These are phyloP conservation scores for Colletotrichum sp. DNA, from an alignment of 2,329 filamentous ascomycete species.

Conservation along the genomic window DNA sequence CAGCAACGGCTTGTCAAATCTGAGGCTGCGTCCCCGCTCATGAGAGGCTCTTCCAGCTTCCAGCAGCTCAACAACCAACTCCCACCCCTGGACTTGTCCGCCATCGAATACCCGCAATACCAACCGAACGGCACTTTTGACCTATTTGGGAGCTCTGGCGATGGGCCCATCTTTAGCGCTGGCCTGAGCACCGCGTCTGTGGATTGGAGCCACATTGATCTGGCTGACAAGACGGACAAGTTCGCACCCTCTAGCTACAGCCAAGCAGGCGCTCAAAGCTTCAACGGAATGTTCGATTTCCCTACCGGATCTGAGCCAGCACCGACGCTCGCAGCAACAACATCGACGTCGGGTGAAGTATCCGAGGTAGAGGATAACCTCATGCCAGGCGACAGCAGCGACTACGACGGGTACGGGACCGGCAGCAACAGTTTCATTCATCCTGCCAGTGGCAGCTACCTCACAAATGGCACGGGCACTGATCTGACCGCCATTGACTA, in stretches of 20 bases:
- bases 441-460: constrained; percentile 6
- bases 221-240: constrained; percentile 47
- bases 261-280: constrained; percentile 55
- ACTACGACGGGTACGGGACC: constrained; percentile 52
- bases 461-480: constrained; percentile 47
- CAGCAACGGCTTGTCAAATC: constrained; percentile 63
- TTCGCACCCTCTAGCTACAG: constrained; percentile 61
- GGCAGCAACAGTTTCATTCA: constrained; percentile 45
- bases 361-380: constrained; percentile 69
- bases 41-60: constrained; percentile 53
- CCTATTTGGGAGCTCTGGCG: constrained; percentile 54
- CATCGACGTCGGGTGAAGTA: constrained; percentile 70
- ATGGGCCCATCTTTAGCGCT: constrained; percentile 66
- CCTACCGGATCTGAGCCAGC: constrained; percentile 58
- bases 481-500: constrained; percentile 57
- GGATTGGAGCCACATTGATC: constrained; percentile 52
- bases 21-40: constrained; percentile 64
- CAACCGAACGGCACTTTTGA: constrained; percentile 54
- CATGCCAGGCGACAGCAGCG: constrained; percentile 47
- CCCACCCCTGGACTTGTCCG: constrained; percentile 64
- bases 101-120: constrained; percentile 56
- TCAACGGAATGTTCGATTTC: constrained; percentile 57
- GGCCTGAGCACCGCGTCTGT: constrained; percentile 61
- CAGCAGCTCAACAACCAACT: constrained; percentile 58
- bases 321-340: constrained; percentile 58